Evolutionary conservation across 345 rosid species (phyloP), one percentile per base, ranked within the genome.

Genomic region (Bretschneidera sinensis): DNA sequence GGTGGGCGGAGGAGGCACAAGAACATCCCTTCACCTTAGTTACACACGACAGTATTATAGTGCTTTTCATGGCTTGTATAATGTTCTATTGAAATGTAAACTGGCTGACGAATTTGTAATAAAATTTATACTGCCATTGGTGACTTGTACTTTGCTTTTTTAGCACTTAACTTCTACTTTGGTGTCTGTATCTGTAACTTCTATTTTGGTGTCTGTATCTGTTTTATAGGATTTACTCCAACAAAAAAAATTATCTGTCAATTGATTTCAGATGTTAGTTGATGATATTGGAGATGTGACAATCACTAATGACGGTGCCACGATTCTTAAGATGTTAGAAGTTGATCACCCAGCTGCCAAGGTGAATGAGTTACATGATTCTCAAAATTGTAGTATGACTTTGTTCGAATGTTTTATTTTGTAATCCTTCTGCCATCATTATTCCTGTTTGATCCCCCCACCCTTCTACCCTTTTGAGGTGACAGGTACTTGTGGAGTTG

Each of bases 281-380:
- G 97, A 94, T 81, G 97, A 94, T 71, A 86, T 88, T 59, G 92
- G 99, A 55, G 99, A 95, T 59, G 95, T 91, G 24, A 88, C 95
- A 15, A 91, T 94, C 51, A 94, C 99, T 8, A 86, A 91, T 63
- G 99, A 95, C 33, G 97, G 99, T 67, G 97, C 95, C 18, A 94
- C 99, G 1, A 86, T 94, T 60, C 85, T 94, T 24, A 86, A 90
- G 74, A 90, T 91, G 97, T 59, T 91, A 67, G 97, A 94, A 65
- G 95, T 91, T 48, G 97, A 94, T 76, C 99, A 88, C 74, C 97
- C 99, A 1, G 95, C 99, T 72, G 99, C 97, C 56, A 91, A 94
- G 92, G 95, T 94, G 48, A 34, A 58, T 60, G 18, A 39, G 19
- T 43, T 15, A 1, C 31, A 10, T n/a, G n/a, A n/a, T n/a, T n/a